Evolutionary conservation across 352 stramenopile species (phyloP), one percentile per base, ranked within the genome.

Genomic region (Phytopythium litorale): DNA sequence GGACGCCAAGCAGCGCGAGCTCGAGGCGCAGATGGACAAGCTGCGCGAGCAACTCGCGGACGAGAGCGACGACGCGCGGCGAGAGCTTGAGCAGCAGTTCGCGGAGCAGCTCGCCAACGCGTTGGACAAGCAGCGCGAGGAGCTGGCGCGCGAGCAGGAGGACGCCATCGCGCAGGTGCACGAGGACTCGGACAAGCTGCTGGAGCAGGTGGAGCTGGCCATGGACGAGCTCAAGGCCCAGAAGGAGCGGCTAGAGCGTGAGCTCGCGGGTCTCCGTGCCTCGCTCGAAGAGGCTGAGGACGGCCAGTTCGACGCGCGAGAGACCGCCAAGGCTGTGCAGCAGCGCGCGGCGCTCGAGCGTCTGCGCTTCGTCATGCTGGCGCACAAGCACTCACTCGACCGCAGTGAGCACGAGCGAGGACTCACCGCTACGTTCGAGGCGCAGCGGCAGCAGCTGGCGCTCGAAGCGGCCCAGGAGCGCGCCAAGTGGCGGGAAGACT

Each of bases 281-380:
- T 72, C 82, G 8, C 57, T 92, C 1, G 84, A 93, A 70, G 79
- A 89, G 62, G 82, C 82, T 0, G 84, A 93, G 68, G 84, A 93
- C 56, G 66, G 78, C 15, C 79, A 89, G 48, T 93, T 88, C 37
- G 84, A 93, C 55, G 52, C 73, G 0, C 73, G 82, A 49, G 84
- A 90, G 60, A 78, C 76, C 19, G 52, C 79, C 46, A 84, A 87
- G 28, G 73, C 67, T 43, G 67, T 84, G 57, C 77, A 84, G 43
- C 87, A 91, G 57, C 63, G 69, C n/a, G 70, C 76, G 53, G 75
- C 71, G 5, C 82, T 93, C 40, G 72, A 82, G 30, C 15, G 88
- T 0, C 64, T 93, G 23, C 63, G 70, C 11, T 40, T 76, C 3
- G 35, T 73, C 5, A 62, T 85, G 33, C 57, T 85, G 38, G 80